Evolutionary conservation across 805 yeast genomes (phyloP).

Genomic region (Starmerella etchellsii): DNA sequence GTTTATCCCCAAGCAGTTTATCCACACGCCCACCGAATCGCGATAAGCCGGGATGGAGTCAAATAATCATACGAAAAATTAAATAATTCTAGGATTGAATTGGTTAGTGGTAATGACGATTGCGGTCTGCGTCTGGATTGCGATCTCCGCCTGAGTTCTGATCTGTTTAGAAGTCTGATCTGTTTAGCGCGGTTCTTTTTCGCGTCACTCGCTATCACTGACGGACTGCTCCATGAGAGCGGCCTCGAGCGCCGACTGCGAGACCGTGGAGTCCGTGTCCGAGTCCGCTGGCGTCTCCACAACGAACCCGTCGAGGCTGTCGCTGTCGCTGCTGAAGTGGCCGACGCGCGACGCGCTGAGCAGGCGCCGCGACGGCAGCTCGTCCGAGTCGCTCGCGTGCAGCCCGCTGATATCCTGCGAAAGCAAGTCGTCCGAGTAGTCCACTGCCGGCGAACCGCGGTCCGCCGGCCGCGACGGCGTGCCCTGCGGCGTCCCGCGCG

Average conservation of each 20-base stretch:
- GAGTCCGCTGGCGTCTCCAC: conserved; percentile 1
- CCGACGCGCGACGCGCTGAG: conserved; percentile 11
- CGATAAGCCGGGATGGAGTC: too few relatives aligned
- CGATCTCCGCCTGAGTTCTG: too few relatives aligned
- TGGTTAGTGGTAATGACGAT: too few relatives aligned
- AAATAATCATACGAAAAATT: too few relatives aligned
- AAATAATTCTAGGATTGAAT: too few relatives aligned
- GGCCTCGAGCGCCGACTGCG: conserved; percentile 27
- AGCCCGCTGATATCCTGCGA: neutral
- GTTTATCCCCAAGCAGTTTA: neutral
- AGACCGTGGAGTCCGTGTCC: conserved; percentile 22
- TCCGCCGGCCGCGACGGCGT: neutral
- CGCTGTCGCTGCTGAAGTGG: conserved; percentile 4
- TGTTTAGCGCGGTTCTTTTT: too few relatives aligned
- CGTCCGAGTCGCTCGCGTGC: neutral
- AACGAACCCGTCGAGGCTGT: conserved; percentile 12
- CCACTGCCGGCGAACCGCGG: too few relatives aligned
- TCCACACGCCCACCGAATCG: neutral
- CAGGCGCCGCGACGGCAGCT: conserved; percentile 10
- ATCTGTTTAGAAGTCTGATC: too few relatives aligned
- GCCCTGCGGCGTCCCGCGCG: too few relatives aligned
- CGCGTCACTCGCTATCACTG: too few relatives aligned
- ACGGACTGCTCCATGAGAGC: conserved; percentile 22
- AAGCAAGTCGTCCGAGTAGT: neutral
- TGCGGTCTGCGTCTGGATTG: too few relatives aligned